phyloP scores from a whole-genome alignment of 371 early-diverging fungal genomes.

The Saksenaea vasiformis region DNA sequence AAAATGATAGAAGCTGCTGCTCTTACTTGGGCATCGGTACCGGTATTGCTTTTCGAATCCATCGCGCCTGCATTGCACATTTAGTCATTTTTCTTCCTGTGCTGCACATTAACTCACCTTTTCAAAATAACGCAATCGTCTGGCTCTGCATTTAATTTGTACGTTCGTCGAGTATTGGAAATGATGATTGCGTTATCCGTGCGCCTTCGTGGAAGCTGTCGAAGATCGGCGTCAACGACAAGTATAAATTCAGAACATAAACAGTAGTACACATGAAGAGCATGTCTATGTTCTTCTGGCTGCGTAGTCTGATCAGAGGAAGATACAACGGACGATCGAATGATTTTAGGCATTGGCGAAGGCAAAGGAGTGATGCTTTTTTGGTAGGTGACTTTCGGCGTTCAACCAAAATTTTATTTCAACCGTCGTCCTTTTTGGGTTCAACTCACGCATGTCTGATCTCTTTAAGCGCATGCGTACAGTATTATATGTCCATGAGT shows the following conservation, averaged over 20 bases:
- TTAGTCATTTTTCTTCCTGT: not conserved
- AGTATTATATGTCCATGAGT: too few species aligned
- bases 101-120: conserved; percentile 32
- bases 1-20: not conserved
- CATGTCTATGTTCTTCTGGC: conserved; percentile 36
- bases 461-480: too few species aligned
- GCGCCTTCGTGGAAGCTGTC: conserved; percentile 59
- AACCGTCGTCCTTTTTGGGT: too few species aligned
- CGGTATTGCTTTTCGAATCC: conserved; percentile 67
- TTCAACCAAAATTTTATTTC: too few species aligned
- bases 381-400: too few species aligned
- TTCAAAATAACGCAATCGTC: conserved; percentile 48
- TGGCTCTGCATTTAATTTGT: conserved; percentile 59
- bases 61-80: conserved; percentile 32
- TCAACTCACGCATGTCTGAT: too few species aligned
- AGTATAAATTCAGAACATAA: conserved; percentile 75
- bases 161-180: conserved; percentile 61
- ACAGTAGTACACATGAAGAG: conserved; percentile 72
- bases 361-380: not conserved
- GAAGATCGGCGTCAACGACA: conserved; percentile 65
- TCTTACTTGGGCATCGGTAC: conserved; percentile 59
- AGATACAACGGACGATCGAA: conserved; percentile 65
- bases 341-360: conserved; percentile 65
- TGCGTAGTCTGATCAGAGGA: conserved; percentile 53
- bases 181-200: conserved; percentile 69